These are phyloP conservation scores for Globisporangium carolinianum DNA, from an alignment of 352 stramenopile genomes.

Conservation along the genomic window DNA sequence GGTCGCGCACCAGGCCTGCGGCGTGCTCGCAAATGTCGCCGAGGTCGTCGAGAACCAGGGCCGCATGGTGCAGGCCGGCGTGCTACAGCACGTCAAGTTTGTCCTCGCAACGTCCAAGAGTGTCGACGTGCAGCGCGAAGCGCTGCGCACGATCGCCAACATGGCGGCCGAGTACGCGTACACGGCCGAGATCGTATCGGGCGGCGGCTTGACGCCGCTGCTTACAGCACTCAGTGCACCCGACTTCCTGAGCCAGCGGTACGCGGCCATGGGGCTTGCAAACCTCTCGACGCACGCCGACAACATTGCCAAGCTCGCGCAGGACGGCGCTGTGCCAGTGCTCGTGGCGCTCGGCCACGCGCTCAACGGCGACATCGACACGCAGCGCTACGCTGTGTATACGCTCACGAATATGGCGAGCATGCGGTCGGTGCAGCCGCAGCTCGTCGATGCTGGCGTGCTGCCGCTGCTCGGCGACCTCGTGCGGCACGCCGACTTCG, in stretches of 20 bases:
- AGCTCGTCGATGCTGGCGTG: constrained; percentile 69
- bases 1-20: constrained; percentile 86
- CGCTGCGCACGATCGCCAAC: constrained; percentile 91
- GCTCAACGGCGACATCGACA: constrained; percentile 87
- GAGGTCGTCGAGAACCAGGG: constrained; percentile 94
- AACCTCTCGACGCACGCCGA: constrained; percentile 92
- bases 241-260: constrained; percentile 91
- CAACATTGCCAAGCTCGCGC: constrained; percentile 87
- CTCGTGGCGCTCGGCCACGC: constrained; percentile 83
- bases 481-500: constrained; percentile 73
- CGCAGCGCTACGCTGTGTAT: constrained; percentile 90
- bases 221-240: constrained; percentile 85
- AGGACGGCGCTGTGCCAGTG: constrained; percentile 85
- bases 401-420: constrained; percentile 93
- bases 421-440: constrained; percentile 71
- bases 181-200: constrained; percentile 88
- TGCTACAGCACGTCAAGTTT: constrained; percentile 96
- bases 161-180: constrained; percentile 94
- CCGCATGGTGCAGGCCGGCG: constrained; percentile 91
- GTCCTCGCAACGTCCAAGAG: constrained; percentile 84
- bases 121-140: constrained; percentile 92
- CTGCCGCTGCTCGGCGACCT: constrained; percentile 68
- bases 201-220: constrained; percentile 85
- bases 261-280: constrained; percentile 92
- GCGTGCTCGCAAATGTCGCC: constrained; percentile 91